These are phyloP conservation scores for Hydrangea macrophylla DNA, from an alignment of 148 eudicot genomes.

Conservation along the genomic window DNA sequence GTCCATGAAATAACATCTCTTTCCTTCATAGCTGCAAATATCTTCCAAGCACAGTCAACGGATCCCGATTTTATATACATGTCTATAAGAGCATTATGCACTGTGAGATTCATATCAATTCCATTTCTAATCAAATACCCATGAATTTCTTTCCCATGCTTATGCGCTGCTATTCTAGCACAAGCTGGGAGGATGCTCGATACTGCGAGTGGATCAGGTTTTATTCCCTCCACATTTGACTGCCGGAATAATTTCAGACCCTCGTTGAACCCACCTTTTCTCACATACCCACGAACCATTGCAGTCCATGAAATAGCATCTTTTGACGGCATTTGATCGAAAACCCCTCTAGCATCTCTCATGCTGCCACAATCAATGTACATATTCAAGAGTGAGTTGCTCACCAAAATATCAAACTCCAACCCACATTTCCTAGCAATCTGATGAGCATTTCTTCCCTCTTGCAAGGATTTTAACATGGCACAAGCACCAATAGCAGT, in stretches of 20 bases:
- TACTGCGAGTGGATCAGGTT: slow-evolving; percentile 49
- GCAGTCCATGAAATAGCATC: slow-evolving; percentile 75
- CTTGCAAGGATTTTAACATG: slow-evolving; percentile 35
- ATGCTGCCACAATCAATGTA: slow-evolving; percentile 61
- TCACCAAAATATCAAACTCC: slow-evolving; percentile 48
- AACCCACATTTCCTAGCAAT: slow-evolving; percentile 49
- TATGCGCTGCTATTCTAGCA: slow-evolving; percentile 69
- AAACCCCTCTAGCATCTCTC: slow-evolving; percentile 43
- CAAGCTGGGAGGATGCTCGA: slow-evolving; percentile 66
- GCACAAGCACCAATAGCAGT: slow-evolving; percentile 58
- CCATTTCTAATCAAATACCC: slow-evolving; percentile 51
- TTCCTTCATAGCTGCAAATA: slow-evolving; percentile 36
- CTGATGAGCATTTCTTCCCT: slow-evolving; percentile 47
- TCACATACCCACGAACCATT: slow-evolving; percentile 65
- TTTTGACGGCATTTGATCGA: slow-evolving; percentile 48
- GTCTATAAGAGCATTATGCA: slow-evolving; percentile 63
- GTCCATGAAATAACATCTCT: slow-evolving; percentile 72
- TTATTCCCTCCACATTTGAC: slow-evolving; percentile 46
- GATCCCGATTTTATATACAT: slow-evolving; percentile 73
- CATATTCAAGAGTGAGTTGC: slow-evolving; percentile 66
- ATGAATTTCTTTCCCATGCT: slow-evolving; percentile 69
- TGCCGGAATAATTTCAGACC: slow-evolving; percentile 56
- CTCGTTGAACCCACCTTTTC: slow-evolving; percentile 65
- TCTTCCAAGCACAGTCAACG: slow-evolving; percentile 46
- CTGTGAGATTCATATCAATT: slow-evolving; percentile 40